Percentiles rank a stretch among this genome's conserved stretches.
These are phyloP conservation scores for Actinomortierella ambigua DNA, from an alignment of 371 early-diverging fungal genomes.

Conservation along the genomic window DNA sequence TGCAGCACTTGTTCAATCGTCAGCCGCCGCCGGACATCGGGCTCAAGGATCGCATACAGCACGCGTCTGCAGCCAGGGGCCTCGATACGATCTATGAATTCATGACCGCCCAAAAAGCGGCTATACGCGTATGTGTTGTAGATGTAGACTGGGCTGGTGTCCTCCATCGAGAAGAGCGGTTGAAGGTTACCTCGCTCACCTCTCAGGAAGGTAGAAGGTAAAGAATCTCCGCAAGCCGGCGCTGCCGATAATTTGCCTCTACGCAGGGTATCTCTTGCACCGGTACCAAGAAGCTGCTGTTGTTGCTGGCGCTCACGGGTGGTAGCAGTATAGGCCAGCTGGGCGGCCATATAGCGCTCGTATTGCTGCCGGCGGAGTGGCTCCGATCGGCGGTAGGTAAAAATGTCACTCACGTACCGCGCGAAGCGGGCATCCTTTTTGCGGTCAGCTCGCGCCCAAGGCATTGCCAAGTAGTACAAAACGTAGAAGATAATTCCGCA, in stretches of 20 bases:
- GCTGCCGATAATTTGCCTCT: too few relatives aligned
- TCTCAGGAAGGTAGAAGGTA: too few relatives aligned
- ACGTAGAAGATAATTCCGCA: conserved; percentile 57
- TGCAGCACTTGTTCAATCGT: conserved; percentile 54
- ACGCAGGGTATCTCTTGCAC: too few relatives aligned
- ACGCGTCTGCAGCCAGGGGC: conserved; percentile 41
- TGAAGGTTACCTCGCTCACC: too few relatives aligned
- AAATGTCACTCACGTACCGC: conserved; percentile 24
- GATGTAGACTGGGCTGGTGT: background rate
- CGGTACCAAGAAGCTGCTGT: too few relatives aligned
- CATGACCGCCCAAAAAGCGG: conserved; percentile 31
- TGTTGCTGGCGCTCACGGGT: too few relatives aligned
- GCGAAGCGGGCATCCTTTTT: conserved; percentile 32
- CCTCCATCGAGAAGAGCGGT: too few relatives aligned
- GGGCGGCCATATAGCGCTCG: conserved; percentile 4
- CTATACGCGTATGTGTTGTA: conserved; percentile 38
- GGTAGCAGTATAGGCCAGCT: too few relatives aligned
- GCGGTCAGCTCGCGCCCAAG: conserved; percentile 40
- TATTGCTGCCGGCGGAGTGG: conserved; percentile 17
- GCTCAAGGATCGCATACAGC: conserved; percentile 53
- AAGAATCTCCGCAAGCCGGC: too few relatives aligned
- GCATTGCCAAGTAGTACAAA: conserved; percentile 43
- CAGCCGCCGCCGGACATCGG: conserved; percentile 53
- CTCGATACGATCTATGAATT: conserved; percentile 38
- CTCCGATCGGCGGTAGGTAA: conserved; percentile 20